These are phyloP conservation scores for Gentiana straminea DNA, from an alignment of 257 asterid species.

Conservation along the genomic window DNA sequence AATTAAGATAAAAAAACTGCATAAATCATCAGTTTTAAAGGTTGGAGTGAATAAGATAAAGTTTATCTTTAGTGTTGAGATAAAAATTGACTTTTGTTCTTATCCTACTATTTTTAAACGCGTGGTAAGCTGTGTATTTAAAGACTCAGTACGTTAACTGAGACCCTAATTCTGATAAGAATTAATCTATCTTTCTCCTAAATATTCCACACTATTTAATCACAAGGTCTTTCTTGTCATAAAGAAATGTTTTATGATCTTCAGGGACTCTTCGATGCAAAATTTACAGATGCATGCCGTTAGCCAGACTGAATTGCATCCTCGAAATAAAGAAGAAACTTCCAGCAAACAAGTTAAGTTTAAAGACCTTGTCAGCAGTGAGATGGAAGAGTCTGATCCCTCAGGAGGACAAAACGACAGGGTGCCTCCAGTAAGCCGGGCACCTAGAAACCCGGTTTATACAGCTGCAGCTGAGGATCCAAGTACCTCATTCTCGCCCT, in stretches of 20 bases:
- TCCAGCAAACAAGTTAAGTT: slow-evolving; percentile 71
- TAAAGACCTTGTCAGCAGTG: slow-evolving; percentile 67
- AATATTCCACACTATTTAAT: too few species aligned
- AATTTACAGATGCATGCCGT: slow-evolving; percentile 38
- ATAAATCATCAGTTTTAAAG: too few species aligned
- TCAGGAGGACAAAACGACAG: slow-evolving; percentile 46
- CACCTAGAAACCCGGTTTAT: slow-evolving; percentile 38
- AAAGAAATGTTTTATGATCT: slow-evolving; percentile 10
- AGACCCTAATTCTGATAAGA: too few species aligned
- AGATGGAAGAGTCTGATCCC: slow-evolving; percentile 55
- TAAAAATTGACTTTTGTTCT: neutral
- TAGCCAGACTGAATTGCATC: slow-evolving; percentile 31
- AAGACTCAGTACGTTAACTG: too few species aligned
- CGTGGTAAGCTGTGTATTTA: too few species aligned
- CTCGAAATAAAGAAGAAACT: slow-evolving; percentile 30
- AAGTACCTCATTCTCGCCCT: slow-evolving; percentile 65
- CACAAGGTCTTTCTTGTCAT: too few species aligned
- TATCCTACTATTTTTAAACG: too few species aligned
- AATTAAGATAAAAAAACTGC: too few species aligned
- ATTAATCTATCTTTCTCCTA: too few species aligned
- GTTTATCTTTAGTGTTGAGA: slow-evolving; percentile 5
- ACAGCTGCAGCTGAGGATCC: slow-evolving; percentile 59
- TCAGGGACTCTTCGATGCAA: slow-evolving; percentile 40
- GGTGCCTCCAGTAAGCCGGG: slow-evolving; percentile 53
- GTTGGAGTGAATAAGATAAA: too few species aligned